phyloP scores from a whole-genome alignment of 2,329 filamentous ascomycete genomes.

The Neopestalotiopsis clavispora region DNA sequence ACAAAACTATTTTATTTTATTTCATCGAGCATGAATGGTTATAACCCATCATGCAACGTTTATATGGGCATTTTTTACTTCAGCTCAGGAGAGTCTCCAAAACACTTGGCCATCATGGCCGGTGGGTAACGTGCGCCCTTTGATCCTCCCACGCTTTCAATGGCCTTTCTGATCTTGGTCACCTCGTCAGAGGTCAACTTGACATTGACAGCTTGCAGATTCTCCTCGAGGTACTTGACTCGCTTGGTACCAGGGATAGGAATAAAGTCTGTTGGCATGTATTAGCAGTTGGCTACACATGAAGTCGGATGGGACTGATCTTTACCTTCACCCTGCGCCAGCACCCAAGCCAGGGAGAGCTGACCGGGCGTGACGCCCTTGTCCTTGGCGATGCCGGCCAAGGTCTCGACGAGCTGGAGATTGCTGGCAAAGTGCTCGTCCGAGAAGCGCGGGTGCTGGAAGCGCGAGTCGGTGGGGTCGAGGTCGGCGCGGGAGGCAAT shows the following conservation, averaged over 20 bases:
- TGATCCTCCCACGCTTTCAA: constrained; percentile 32
- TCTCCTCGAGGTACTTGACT: constrained; percentile 37
- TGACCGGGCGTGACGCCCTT: constrained; percentile 52
- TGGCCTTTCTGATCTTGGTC: constrained; percentile 38
- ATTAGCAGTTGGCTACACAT: background rate
- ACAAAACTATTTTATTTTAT: background rate
- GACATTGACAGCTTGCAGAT: constrained; percentile 37
- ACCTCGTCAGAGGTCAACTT: constrained; percentile 41
- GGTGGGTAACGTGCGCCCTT: constrained; percentile 19
- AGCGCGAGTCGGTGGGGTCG: constrained; percentile 42
- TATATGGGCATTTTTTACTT: background rate
- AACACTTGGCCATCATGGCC: constrained; percentile 17
- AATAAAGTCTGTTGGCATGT: constrained; percentile 47
- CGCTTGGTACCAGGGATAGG: constrained; percentile 41
- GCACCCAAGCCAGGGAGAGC: constrained; percentile 59
- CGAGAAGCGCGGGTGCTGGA: constrained; percentile 45
- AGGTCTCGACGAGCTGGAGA: constrained; percentile 34
- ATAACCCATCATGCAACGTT: background rate
- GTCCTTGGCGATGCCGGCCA: constrained; percentile 32
- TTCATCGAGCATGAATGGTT: background rate
- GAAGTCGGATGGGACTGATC: no score
- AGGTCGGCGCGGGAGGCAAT: constrained; percentile 51
- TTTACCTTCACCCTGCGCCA: constrained; percentile 47
- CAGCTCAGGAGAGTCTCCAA: constrained; percentile 19
- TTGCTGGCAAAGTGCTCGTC: constrained; percentile 57